phyloP scores from a whole-genome alignment of 768 basidiomycete species.

The Lactarius sp. region DNA sequence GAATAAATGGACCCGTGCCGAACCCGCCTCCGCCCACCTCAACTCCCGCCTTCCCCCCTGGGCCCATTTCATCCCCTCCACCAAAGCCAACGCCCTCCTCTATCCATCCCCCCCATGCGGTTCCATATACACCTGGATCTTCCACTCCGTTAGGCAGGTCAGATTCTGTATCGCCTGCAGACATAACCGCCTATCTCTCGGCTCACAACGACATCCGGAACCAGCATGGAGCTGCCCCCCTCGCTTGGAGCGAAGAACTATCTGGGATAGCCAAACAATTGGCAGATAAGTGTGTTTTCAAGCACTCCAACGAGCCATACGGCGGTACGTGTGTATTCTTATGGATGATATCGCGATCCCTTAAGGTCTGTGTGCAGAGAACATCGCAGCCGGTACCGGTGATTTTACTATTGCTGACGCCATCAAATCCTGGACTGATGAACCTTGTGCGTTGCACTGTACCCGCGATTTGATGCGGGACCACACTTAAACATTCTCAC shows the following conservation, averaged over 20 bases:
- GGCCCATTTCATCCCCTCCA: conserved; percentile 3
- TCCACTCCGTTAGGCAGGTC: neutral
- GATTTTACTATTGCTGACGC: conserved; percentile 45
- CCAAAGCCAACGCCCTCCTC: conserved; percentile 2
- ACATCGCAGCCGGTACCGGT: conserved; percentile 68
- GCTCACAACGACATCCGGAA: conserved; percentile 40
- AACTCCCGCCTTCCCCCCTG: conserved; percentile 6
- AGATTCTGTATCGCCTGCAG: conserved; percentile 35
- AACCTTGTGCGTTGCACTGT: conserved; percentile 48
- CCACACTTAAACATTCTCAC: neutral
- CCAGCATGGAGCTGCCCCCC: conserved; percentile 54
- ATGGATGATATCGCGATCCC: neutral
- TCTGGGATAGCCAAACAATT: conserved; percentile 63
- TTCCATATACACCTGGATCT: conserved; percentile 4
- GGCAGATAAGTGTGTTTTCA: conserved; percentile 62
- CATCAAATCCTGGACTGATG: conserved; percentile 59
- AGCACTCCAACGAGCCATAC: conserved; percentile 62
- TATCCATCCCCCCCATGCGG: conserved; percentile 5
- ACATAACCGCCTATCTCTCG: conserved; percentile 39
- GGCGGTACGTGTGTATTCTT: conserved; percentile 42
- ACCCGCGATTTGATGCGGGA: neutral
- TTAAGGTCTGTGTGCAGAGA: conserved; percentile 43
- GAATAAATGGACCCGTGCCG: neutral
- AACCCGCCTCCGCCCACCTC: neutral
- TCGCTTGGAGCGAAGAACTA: conserved; percentile 61